Base-by-base conservation (phyloP, 441 rosid genomes). In the Croton laevigatus region DNA sequence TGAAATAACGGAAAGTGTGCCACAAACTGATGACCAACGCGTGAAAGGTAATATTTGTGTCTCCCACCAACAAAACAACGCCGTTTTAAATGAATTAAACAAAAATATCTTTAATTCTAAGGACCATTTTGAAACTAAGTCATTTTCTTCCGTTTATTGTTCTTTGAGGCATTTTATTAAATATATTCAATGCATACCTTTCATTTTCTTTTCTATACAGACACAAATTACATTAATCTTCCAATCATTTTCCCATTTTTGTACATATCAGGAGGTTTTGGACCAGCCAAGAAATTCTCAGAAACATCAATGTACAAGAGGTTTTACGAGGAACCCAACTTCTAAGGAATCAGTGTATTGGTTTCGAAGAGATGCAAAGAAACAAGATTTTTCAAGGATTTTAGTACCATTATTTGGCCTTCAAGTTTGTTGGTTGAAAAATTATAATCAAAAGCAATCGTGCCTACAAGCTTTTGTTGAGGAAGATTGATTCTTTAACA, bases 251-350 rank as follows among this genome's bases (percentile, higher is more conserved):
- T 82, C 36, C 97, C 97, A 19, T 75, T 76, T 72, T 86, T 88
- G 79, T 97, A 94, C 97, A 94, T 94, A 27, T 88, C 84, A 0
- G 96, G 94, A 12, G 98, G 98, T 57, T 90, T 89, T 3, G 87
- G 71, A 71, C 98, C 98, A 0, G 86, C 80, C 75, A 94, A 52
- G 17, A 66, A 65, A 81, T 94, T 91, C 73, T 89, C 97, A 0
- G 97, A 88, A 3, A 87, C 96, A 38, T 94, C 98, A 59, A 94
- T 86, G 87, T n/a, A 87, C 74, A 70, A 59, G 6, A 94, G 88
- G 60, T 90, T 72, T 9, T 88, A 77, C 82, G 89, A 80, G 0
- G 97, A 91, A 62, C 98, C 98, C 2, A 94, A 82, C 68, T 80
- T 86, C 62, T 76, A 78, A 49, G 97, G 97, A n/a, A 94, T 97